Conservation (phyloP, 352 stramenopile genomes). For the Phytophthora europaea region DNA sequence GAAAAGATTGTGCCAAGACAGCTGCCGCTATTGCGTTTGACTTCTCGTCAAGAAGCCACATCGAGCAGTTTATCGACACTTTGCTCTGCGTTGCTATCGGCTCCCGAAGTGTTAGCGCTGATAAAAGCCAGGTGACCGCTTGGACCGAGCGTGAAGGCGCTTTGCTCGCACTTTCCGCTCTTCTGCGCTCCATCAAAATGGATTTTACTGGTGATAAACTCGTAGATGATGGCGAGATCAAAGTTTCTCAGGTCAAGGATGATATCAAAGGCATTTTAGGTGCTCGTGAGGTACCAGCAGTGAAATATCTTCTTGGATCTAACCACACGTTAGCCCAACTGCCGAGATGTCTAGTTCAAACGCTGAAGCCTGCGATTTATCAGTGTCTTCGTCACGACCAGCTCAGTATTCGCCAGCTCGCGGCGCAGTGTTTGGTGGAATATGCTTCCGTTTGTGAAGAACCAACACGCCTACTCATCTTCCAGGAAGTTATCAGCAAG, state of each 20-base stretch:
- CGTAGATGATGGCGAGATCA: conserved; percentile 14
- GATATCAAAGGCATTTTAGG: conserved; percentile 40
- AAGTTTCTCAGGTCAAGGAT: conserved; percentile 36
- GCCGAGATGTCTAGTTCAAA: conserved; percentile 41
- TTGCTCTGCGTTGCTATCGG: conserved; percentile 52
- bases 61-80: conserved; percentile 56
- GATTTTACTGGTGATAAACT: conserved; percentile 10
- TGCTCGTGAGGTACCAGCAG: background rate
- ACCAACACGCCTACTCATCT: conserved; percentile 59
- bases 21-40: conserved; percentile 35
- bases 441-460: conserved; percentile 65
- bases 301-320: conserved; percentile 44
- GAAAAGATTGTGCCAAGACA: conserved; percentile 53
- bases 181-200: conserved; percentile 48
- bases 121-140: conserved; percentile 32
- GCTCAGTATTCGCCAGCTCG: conserved; percentile 60
- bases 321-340: conserved; percentile 30
- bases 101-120: conserved; percentile 29
- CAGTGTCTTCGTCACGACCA: conserved; percentile 66
- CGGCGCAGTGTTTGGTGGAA: conserved; percentile 56
- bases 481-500: conserved; percentile 84
- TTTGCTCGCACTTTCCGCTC: conserved; percentile 45
- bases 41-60: conserved; percentile 34
- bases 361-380: conserved; percentile 67
- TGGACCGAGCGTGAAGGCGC: conserved; percentile 67